Base-by-base conservation (phyloP, 2,329 filamentous ascomycete genomes). In the Orbilia quercus region DNA sequence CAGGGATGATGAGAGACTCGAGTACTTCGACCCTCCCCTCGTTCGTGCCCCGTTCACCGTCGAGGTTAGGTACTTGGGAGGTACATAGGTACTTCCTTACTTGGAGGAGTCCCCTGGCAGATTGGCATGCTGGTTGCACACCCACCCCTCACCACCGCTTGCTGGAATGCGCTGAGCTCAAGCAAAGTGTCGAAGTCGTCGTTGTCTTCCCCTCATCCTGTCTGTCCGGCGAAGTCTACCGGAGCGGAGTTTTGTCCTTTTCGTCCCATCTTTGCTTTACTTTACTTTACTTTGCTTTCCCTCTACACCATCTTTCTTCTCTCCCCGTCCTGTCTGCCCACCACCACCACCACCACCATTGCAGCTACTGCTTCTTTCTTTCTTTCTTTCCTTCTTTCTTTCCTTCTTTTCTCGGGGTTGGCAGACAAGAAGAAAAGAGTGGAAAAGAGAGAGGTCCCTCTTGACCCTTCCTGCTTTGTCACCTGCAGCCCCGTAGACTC, bases 181-280 rank as follows among this genome's bases (percentile, higher is more conserved):
- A n/a, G n/a, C 22, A 38, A 31, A 55, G 51, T 23, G 51, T n/a
- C n/a, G n/a, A n/a, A n/a, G n/a, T n/a, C n/a, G n/a, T n/a, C n/a
- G n/a, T n/a, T n/a, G n/a, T n/a, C 28, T 31, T 9, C 28, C 9
- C 28, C 28, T 31, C 28, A 9, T 22, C 22, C 23, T 55, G 38
- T 38, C 31, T 44, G 48, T 40, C 36, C 34, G 34, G 59, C 60
- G 55, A 66, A 59, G 50, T 51, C 34, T 62, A 44, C 28, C 16
- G 9, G 28, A 9, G 57, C 57, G 47, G 50, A n/a, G 25, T 71
- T 50, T 47, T 28, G 53, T 31, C 28, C 16, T 48, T 42, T 71
- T 73, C 69, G 40, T 73, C 69, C 69, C 69, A 73, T 73, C 69
- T 73, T 73, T 73, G 40, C 7, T 40, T 51, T 42, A 45, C 53